Base-by-base conservation (phyloP, 306 rosid genomes). In the Glycyrrhiza uralensis region DNA sequence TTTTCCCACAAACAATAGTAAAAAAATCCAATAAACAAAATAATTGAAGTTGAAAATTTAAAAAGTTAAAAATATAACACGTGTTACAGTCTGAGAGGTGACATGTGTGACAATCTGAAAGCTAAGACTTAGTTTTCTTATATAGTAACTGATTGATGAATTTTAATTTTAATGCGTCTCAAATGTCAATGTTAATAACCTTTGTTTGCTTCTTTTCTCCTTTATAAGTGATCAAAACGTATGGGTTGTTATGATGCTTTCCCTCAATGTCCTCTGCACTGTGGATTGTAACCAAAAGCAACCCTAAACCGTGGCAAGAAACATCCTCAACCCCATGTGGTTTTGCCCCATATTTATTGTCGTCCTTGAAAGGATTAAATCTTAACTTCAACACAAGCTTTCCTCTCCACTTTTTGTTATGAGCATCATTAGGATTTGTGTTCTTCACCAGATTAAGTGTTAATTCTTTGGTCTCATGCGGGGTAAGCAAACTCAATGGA, bases 331-430 rank as follows among this genome's bases (percentile, higher is more conserved):
- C 26, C 5, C 30, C 30, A 12, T 66, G n/a, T 55, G 15, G 44
- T 8, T 6, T 47, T 14, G 35, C 9, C 26, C 26, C 55, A 58
- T n/a, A n/a, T 54, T 59, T 73, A 51, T 30, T 17, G 5, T 57
- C 7, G 20, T 67, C 74, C 52, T 35, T 28, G 42, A 78, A 78
- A 61, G 74, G 83, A 35, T 29, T 78, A 33, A 61, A 78, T 36
- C 66, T 73, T 55, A 78, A 49, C 71, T 82, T 72, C 66, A 77
- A 82, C 69, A 33, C 50, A 42, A 82, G 70, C 49, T 74, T 55
- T 47, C 86, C 78, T 30, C 64, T 63, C 11, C 36, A 6, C n/a
- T 75, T 74, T 42, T 69, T 75, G 62, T 75, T 78, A 5, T 49
- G 63, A 39, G 56, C 56, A 70, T 74, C 78, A 60, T 64, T 28